phyloP scores from a whole-genome alignment of 345 rosid species.

The Geranium brycei region DNA sequence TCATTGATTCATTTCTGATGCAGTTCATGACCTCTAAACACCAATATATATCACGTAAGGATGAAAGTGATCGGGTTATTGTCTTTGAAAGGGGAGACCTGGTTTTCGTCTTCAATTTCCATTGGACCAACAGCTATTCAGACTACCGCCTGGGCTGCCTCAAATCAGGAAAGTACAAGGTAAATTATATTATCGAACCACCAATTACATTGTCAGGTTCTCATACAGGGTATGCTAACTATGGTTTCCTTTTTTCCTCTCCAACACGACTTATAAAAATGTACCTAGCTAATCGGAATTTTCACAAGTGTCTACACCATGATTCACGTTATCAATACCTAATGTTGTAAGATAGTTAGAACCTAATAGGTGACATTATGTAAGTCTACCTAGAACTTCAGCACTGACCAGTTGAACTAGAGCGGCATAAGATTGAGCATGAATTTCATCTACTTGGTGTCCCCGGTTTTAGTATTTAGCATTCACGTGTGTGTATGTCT shows the following conservation, averaged over 20 bases:
- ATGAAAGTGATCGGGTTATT: constrained; percentile 64
- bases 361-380: neutral
- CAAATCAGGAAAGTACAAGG: constrained; percentile 87
- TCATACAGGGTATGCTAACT: neutral
- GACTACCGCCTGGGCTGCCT: constrained; percentile 77
- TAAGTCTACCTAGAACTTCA: neutral
- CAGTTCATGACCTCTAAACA: constrained; percentile 95
- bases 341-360: neutral
- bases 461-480: too few relatives aligned
- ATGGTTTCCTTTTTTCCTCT: neutral
- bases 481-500: too few relatives aligned
- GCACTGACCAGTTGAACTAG: too few relatives aligned
- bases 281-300: neutral
- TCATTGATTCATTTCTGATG: constrained; percentile 10
- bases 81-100: constrained; percentile 82
- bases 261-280: neutral
- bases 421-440: too few relatives aligned
- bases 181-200: constrained; percentile 11
- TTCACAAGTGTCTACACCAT: neutral
- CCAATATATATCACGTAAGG: constrained; percentile 78
- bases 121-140: constrained; percentile 74
- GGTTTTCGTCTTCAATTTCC: constrained; percentile 86
- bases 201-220: neutral
- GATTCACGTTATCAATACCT: neutral
- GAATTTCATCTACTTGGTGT: too few relatives aligned